Base-by-base conservation (phyloP, 352 stramenopile genomes). In the Pythium sp. region DNA sequence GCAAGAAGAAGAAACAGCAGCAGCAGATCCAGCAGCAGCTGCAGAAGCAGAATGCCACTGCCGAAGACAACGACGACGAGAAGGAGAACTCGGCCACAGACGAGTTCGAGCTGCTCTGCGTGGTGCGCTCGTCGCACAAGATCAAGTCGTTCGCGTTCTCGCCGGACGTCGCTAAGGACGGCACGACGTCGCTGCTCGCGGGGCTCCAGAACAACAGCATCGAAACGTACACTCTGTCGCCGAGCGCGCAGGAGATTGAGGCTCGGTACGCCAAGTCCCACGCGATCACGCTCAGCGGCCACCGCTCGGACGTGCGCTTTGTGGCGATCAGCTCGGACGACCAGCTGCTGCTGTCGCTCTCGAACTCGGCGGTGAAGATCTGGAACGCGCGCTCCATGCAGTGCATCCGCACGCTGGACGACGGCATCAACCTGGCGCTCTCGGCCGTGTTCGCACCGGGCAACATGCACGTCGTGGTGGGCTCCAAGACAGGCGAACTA, bases 401-500 rank as follows among this genome's bases (percentile, higher is more conserved):
- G 70, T 98, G 91, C 62, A 92, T 98, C 59, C 90, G 94, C 3
- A 98, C 88, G 43, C 74, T 98, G 41, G 90, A 74, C 22, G 85
- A 94, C 62, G 80, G 78, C 55, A 49, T 97, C 83, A 87, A 79
- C 36, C 70, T 93, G 20, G 97, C 93, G 54, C 87, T 99, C 6
- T 99, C 91, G 69, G 87, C 89, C 15, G 89, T 83, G 26, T 99
- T 99, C 72, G 86, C 98, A 22, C 97, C 97, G 2, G 98, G 97
- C 18, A 98, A 99, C 80, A 97, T 97, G 70, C 94, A 99, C 81
- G 89, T 99, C 22, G 78, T 99, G 18, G 82, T 99, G 28, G 98
- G 98, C 61, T 99, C 97, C 1, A 98, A 99, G 75, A 94, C 98
- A 60, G 98, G 98, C n/a, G 86, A 93, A 20, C 64, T 98, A 30